Conservation (phyloP, 495 filamentous ascomycete genomes). For the Friedmanniomyces endolithicus region DNA sequence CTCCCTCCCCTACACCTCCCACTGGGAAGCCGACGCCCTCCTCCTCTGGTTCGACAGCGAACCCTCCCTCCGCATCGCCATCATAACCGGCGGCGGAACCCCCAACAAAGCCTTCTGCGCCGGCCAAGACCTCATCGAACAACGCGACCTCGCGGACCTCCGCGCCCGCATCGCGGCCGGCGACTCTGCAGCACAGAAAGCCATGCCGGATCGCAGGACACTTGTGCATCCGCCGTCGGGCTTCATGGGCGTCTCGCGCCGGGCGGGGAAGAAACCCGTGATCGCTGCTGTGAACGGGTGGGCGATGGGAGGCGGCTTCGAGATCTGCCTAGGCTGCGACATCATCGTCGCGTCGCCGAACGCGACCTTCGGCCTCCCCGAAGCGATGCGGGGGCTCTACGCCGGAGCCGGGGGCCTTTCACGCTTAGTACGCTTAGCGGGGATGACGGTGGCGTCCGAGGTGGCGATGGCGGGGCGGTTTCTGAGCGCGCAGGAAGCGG, state of each 20-base stretch:
- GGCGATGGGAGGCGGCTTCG: slow-evolving; percentile 60
- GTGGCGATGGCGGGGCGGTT: slow-evolving; percentile 53
- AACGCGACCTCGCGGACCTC: slow-evolving; percentile 11
- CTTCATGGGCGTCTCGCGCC: slow-evolving; percentile 30
- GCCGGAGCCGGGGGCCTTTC: slow-evolving; percentile 61
- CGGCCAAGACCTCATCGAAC: slow-evolving; percentile 41
- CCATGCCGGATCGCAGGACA: slow-evolving; percentile 4
- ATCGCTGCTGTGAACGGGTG: slow-evolving; percentile 65
- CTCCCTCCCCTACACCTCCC: slow-evolving; percentile 39
- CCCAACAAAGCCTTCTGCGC: slow-evolving; percentile 42
- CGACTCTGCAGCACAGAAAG: slow-evolving; percentile 1
- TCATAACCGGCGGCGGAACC: slow-evolving; percentile 41
- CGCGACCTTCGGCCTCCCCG: slow-evolving; percentile 53
- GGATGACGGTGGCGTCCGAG: slow-evolving; percentile 58
- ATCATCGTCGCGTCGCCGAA: slow-evolving; percentile 46
- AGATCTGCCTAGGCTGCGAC: slow-evolving; percentile 62
- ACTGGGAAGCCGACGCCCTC: slow-evolving; percentile 40
- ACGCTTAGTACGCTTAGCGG: slow-evolving; percentile 50
- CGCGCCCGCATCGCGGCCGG: slow-evolving; percentile 4
- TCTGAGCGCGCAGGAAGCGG: slow-evolving; percentile 48
- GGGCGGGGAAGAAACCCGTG: slow-evolving; percentile 49
- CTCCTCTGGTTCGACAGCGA: slow-evolving; percentile 49
- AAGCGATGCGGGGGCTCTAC: slow-evolving; percentile 57
- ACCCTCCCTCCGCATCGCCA: slow-evolving; percentile 42
- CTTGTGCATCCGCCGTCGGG: slow-evolving; percentile 19